These are phyloP conservation scores for Diaporthe citriasiana DNA, from an alignment of 2,329 filamentous ascomycete genomes.

Conservation along the genomic window DNA sequence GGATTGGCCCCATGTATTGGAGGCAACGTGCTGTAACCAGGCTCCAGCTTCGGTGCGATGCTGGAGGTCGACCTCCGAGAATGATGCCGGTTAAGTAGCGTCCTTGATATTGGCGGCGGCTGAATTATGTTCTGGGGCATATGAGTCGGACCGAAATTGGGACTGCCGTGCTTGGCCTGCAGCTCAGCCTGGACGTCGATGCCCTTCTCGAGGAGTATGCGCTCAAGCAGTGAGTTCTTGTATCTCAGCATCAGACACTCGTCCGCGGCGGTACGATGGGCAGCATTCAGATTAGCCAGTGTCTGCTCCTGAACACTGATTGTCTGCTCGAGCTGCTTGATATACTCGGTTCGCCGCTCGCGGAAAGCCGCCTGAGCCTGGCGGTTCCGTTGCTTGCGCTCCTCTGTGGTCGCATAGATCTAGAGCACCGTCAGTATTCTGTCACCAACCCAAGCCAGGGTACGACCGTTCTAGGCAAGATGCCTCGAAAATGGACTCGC, in stretches of 20 bases:
- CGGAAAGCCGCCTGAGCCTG: constrained; percentile 98
- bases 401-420: constrained; percentile 99
- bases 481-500: neutral
- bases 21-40: constrained; percentile 62
- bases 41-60: constrained; percentile 81
- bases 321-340: constrained; percentile 97
- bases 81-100: constrained; percentile 84
- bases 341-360: constrained; percentile 97
- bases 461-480: neutral
- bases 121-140: constrained; percentile 78
- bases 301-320: constrained; percentile 98
- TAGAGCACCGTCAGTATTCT: constrained; percentile 53
- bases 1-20: constrained; percentile 61
- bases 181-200: constrained; percentile 98
- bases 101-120: constrained; percentile 82
- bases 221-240: constrained; percentile 96
- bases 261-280: constrained; percentile 93
- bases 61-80: constrained; percentile 79
- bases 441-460: constrained; percentile 25
- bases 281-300: constrained; percentile 91
- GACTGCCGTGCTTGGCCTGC: constrained; percentile 90
- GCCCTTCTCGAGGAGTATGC: constrained; percentile 96
- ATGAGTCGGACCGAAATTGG: constrained; percentile 79
- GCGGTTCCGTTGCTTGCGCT: constrained; percentile 96
- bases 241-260: constrained; percentile 98